phyloP scores from a whole-genome alignment of 2,329 filamentous ascomycete genomes.

The Dactylellina haptotyla region DNA sequence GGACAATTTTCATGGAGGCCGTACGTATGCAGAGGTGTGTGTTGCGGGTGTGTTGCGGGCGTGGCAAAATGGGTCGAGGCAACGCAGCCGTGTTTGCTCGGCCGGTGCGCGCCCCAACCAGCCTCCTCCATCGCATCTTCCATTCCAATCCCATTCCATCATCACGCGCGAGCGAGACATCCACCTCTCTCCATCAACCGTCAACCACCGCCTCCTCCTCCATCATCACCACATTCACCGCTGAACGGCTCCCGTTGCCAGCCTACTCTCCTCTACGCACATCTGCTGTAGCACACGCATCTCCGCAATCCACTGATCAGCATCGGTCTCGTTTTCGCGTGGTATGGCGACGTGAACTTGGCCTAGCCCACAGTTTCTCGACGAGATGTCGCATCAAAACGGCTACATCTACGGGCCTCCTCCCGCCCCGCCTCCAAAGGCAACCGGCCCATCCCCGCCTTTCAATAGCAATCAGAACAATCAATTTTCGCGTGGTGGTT shows the following conservation, averaged over 20 bases:
- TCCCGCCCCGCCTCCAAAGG: conserved; percentile 47
- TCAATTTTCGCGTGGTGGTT: conserved; percentile 50
- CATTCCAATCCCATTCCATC: no score
- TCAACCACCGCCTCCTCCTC: conserved; percentile 13
- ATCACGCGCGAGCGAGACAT: conserved; percentile 37
- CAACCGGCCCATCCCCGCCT: conserved; percentile 35
- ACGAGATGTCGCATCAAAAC: conserved; percentile 51
- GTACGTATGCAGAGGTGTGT: no score
- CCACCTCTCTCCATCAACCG: background rate
- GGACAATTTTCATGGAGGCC: no score
- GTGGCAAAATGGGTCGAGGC: conserved; percentile 5
- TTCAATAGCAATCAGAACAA: conserved; percentile 44
- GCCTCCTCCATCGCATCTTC: conserved; percentile 38
- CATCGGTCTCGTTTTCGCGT: conserved; percentile 8
- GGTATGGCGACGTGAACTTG: conserved; percentile 41
- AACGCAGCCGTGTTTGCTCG: background rate
- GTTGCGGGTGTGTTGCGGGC: background rate
- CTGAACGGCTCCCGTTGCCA: background rate
- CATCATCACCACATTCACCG: background rate
- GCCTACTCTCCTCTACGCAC: background rate
- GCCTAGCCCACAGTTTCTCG: conserved; percentile 26
- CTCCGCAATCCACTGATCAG: background rate
- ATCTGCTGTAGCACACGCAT: background rate
- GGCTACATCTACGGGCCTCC: conserved; percentile 54
- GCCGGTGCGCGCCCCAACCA: conserved; percentile 24